Percentiles rank a stretch among this genome's conserved stretches.
phyloP scores from a whole-genome alignment of 2,329 filamentous ascomycete genomes.

The Teratosphaeriaceae sp. region DNA sequence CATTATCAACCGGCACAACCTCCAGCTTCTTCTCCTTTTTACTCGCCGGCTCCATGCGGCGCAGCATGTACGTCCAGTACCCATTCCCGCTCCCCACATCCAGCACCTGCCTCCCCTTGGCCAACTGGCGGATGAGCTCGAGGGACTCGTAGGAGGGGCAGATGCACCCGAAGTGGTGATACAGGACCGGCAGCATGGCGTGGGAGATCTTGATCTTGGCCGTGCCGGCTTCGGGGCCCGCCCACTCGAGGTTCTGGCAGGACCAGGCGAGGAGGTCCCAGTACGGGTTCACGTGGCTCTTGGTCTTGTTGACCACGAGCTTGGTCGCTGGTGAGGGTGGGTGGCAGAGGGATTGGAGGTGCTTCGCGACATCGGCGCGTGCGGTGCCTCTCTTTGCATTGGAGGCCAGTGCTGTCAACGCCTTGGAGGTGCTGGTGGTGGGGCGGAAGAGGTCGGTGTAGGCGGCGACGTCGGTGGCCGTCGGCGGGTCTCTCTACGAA shows the following conservation, averaged over 20 bases:
- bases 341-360: slow-evolving; percentile 50
- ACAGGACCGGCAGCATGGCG: slow-evolving; percentile 64
- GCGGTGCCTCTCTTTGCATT: slow-evolving; percentile 62
- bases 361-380: slow-evolving; percentile 48
- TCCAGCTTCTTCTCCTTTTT: slow-evolving; percentile 32
- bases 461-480: slow-evolving; percentile 53
- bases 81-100: slow-evolving; percentile 67
- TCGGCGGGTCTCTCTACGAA: slow-evolving; percentile 35
- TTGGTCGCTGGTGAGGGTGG: slow-evolving; percentile 36
- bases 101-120: slow-evolving; percentile 47
- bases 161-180: slow-evolving; percentile 73
- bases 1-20: slow-evolving; percentile 59
- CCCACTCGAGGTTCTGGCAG: slow-evolving; percentile 58
- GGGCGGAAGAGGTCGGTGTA: slow-evolving; percentile 63
- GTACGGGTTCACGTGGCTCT: slow-evolving; percentile 56
- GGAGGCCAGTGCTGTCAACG: slow-evolving; percentile 55
- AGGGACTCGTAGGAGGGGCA: slow-evolving; percentile 63
- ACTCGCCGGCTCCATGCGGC: slow-evolving; percentile 41
- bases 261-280: slow-evolving; percentile 62
- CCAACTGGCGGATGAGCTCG: slow-evolving; percentile 51
- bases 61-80: slow-evolving; percentile 69
- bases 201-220: slow-evolving; percentile 52
- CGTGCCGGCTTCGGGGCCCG: slow-evolving; percentile 51
- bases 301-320: slow-evolving; percentile 35
- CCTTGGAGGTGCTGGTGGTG: slow-evolving; percentile 51